Base-by-base conservation (phyloP, 2,329 filamentous ascomycete genomes). In the Paracoccidioides lutzii region DNA sequence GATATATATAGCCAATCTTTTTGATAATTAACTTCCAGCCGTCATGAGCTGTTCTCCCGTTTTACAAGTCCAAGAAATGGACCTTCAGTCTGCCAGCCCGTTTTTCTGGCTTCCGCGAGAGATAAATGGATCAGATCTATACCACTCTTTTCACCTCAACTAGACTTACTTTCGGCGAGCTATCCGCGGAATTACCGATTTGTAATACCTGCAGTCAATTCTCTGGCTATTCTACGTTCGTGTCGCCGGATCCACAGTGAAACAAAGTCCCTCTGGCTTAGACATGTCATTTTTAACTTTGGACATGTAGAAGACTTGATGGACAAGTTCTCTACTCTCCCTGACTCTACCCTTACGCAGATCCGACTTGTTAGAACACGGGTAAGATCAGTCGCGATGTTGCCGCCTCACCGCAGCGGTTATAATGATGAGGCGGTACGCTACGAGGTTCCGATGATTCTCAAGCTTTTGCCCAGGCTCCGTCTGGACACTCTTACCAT, bases 401-500 rank as follows among this genome's bases (percentile, higher is more conserved):
- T 15, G 14, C 30, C 43, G 32, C 54, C 54, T 3, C 40, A 44
- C 3, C 42, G 42, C 28, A n/a, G 54, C 15, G 53, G 55, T 50
- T 44, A 54, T 44, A 40, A 60, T 46, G 52, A 22, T 22, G 22
- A 22, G 22, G 22, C 22, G 22, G 22, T 58, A 40, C 55, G 41
- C 44, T 59, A 59, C 54, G 51, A 50, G 38, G 53, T 61, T 41
- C 56, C 54, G 51, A 57, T 54, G 50, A 46, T 50, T 46, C 55
- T 62, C 55, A 58, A 59, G 55, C 43, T 60, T 40, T 57, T 62
- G 52, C 60, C 58, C 10, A 55, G 52, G 14, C 50, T 62, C 40
- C 52, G 55, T 37, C 41, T 61, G 51, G 56, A 61, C 45, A 58
- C 45, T 51, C 55, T 62, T 42, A 58, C 40, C n/a, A 55, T 61